A percentile compares a stretch with the other conserved stretches of the same genome.
These are phyloP conservation scores for Chlamydomonas sphaeroides DNA, from an alignment of 139 green algal species.

Conservation along the genomic window DNA sequence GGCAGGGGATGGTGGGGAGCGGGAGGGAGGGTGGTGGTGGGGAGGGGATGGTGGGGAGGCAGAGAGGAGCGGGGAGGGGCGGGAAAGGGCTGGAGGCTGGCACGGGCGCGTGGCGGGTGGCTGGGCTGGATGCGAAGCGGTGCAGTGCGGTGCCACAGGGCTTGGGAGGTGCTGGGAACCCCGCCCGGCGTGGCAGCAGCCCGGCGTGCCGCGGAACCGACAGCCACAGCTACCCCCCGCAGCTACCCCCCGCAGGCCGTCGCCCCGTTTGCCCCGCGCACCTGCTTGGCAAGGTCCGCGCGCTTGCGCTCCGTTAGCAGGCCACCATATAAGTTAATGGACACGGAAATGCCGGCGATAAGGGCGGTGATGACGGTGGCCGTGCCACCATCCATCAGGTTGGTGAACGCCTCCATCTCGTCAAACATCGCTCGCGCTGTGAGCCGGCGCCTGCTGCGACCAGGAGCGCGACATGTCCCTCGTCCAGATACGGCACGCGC, in stretches of 20 bases:
- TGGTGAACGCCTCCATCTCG: constrained; percentile 36
- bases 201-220: not conserved
- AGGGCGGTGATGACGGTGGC: not conserved
- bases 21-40: not conserved
- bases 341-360: constrained; percentile 55
- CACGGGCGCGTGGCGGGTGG: too few species aligned
- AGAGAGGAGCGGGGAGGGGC: too few species aligned
- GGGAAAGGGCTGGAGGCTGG: too few species aligned
- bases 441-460: too few species aligned
- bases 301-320: constrained; percentile 64
- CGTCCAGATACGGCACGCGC: too few species aligned
- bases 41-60: too few species aligned
- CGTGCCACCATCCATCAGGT: not conserved
- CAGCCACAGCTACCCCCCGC: too few species aligned
- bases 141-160: too few species aligned
- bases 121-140: too few species aligned
- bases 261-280: not conserved
- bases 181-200: too few species aligned
- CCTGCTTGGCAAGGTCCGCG: constrained; percentile 58
- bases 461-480: too few species aligned
- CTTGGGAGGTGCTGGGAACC: not conserved
- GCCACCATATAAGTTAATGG: constrained; percentile 65
- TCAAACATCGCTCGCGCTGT: constrained; percentile 25
- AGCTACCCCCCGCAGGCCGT: too few species aligned
- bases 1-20: not conserved